phyloP scores from a whole-genome alignment of 192 early-diverging fungal genomes.

The Cladochytrium replicatum region DNA sequence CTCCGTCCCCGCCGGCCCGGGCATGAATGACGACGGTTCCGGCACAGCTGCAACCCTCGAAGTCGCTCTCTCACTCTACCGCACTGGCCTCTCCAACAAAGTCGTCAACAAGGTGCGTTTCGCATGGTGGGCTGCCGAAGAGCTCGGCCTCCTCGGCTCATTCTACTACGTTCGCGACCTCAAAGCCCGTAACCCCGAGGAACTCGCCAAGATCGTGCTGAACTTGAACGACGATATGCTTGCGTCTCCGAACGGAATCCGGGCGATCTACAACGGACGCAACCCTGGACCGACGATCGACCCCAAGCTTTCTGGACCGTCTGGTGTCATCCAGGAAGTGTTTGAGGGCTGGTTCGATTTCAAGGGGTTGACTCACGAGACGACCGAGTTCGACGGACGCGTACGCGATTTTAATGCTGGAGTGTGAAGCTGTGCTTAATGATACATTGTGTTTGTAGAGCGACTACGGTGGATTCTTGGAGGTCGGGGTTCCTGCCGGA shows the following conservation, averaged over 20 bases:
- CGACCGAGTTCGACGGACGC: constrained; percentile 5
- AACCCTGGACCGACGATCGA: constrained; percentile 7
- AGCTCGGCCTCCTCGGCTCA: constrained; percentile 2
- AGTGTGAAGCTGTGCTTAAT: too few relatives aligned
- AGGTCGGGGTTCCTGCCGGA: constrained; percentile 20
- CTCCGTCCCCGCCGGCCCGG: constrained; percentile 1
- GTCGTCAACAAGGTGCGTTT: constrained; percentile 4
- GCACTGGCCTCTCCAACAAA: neutral
- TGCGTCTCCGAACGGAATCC: constrained; percentile 20
- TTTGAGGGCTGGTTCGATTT: constrained; percentile 4
- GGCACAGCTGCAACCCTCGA: constrained; percentile 5
- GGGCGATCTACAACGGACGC: constrained; percentile 19
- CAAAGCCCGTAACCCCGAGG: constrained; percentile 1
- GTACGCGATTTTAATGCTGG: neutral
- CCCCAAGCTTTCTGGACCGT: constrained; percentile 8
- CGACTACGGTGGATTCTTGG: constrained; percentile 28
- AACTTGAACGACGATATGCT: constrained; percentile 20
- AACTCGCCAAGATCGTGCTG: constrained; percentile 8
- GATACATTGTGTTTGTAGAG: neutral
- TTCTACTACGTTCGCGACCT: constrained; percentile 1
- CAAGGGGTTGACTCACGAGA: constrained; percentile 1
- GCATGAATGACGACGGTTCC: constrained; percentile 8
- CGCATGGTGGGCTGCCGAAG: constrained; percentile 6
- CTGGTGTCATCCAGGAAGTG: constrained; percentile 9
- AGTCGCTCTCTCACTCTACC: neutral